phyloP scores from a whole-genome alignment of 1,284 basidiomycete genomes.

The Microbotryomycetes sp. region DNA sequence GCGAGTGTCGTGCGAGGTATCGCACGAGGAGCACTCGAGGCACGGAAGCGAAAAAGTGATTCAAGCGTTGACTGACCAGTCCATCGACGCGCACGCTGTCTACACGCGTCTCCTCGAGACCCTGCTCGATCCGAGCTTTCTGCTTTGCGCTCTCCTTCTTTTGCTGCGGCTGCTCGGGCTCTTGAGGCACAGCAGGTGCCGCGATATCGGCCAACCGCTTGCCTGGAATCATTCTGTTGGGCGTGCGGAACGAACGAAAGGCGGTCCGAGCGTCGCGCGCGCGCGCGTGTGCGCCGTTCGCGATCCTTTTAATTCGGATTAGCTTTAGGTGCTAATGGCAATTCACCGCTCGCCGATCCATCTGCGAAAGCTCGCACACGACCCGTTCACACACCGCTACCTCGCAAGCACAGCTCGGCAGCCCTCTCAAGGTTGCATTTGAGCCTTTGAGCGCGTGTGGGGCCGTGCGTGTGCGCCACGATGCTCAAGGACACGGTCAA shows the following conservation, averaged over 20 bases:
- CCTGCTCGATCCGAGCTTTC: constrained; percentile 20
- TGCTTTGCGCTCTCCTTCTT: constrained; percentile 17
- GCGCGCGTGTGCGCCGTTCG: not conserved
- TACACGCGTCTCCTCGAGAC: constrained; percentile 21
- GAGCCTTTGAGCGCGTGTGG: too few species aligned
- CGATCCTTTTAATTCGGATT: too few species aligned
- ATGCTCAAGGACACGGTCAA: constrained; percentile 1
- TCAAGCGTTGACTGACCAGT: constrained; percentile 25
- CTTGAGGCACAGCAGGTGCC: constrained; percentile 6
- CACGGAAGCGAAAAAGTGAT: too few species aligned
- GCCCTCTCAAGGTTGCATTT: too few species aligned
- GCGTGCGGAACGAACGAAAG: not conserved
- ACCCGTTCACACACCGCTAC: too few species aligned
- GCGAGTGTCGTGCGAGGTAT: too few species aligned
- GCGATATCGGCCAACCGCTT: constrained; percentile 28
- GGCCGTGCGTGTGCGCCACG: too few species aligned
- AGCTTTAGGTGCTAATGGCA: too few species aligned
- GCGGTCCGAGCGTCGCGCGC: not conserved
- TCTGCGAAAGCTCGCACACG: too few species aligned
- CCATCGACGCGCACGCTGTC: constrained; percentile 29
- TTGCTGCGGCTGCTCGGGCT: constrained; percentile 2
- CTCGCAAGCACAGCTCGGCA: too few species aligned
- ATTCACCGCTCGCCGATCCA: too few species aligned
- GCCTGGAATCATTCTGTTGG: not conserved
- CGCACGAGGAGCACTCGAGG: too few species aligned